Percentiles rank a stretch among this genome's conserved stretches.
phyloP scores from a whole-genome alignment of 192 early-diverging fungal species.

The Cladochytrium replicatum region DNA sequence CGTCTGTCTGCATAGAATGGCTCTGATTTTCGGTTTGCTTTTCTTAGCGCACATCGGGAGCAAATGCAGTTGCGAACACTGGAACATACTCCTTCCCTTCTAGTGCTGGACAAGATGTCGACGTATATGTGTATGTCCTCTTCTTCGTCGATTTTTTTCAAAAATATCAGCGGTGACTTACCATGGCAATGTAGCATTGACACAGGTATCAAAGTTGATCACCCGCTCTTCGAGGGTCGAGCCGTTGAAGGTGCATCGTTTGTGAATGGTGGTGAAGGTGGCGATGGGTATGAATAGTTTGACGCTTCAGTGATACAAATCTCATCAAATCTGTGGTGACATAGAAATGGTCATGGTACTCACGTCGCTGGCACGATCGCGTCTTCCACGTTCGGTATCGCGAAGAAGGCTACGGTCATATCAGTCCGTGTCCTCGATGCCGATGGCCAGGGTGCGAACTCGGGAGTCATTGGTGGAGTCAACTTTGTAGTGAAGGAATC shows the following conservation, averaged over 20 bases:
- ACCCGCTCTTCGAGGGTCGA: conserved; percentile 85
- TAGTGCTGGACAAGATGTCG: conserved; percentile 68
- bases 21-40: too few relatives aligned
- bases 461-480: conserved; percentile 46
- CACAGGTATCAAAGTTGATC: conserved; percentile 76
- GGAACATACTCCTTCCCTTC: conserved; percentile 41
- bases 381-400: conserved; percentile 53
- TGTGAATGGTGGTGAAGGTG: conserved; percentile 21
- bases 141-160: too few relatives aligned
- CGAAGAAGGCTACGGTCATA: conserved; percentile 62
- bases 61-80: too few relatives aligned
- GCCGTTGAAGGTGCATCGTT: conserved; percentile 52
- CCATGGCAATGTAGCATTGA: too few relatives aligned
- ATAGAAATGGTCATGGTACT: conserved; percentile 44
- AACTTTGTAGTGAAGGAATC: conserved; percentile 29
- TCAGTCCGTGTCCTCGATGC: conserved; percentile 56
- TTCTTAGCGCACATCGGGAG: too few relatives aligned
- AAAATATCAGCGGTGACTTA: too few relatives aligned
- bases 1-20: too few relatives aligned
- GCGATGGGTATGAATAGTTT: conserved; percentile 45
- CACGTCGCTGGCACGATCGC: conserved; percentile 48
- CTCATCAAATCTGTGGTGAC: conserved; percentile 1
- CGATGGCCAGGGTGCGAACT: conserved; percentile 33
- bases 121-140: conserved; percentile 88
- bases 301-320: too few relatives aligned